Percentiles rank a stretch among this genome's conserved stretches.
Conservation (phyloP, 1,139 yeast genomes). For the Casaregolazyma suthepensis region DNA sequence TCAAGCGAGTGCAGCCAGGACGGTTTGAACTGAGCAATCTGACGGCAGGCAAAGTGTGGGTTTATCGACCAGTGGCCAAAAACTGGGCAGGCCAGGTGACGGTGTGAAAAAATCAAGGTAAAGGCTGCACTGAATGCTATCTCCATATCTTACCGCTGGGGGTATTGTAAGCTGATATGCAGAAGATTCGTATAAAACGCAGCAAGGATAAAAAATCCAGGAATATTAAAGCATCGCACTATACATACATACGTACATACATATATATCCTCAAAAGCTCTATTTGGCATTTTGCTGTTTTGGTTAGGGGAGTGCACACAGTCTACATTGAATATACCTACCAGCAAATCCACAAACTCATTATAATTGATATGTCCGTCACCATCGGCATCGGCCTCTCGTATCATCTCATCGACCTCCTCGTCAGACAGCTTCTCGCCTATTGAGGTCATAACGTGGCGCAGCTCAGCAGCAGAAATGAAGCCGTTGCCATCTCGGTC, state of each 20-base stretch:
- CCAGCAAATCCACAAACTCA: constrained; percentile 80
- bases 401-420: constrained; percentile 94
- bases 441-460: constrained; percentile 92
- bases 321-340: no score
- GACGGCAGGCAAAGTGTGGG: constrained; percentile 43
- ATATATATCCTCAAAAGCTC: not conserved
- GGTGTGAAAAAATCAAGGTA: not conserved
- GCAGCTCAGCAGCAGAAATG: constrained; percentile 91
- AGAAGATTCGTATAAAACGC: no score
- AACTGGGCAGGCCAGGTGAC: constrained; percentile 37
- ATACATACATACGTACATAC: not conserved
- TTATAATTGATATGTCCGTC: constrained; percentile 95
- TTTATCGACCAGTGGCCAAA: constrained; percentile 51
- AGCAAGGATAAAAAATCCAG: not conserved
- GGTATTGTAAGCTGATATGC: no score
- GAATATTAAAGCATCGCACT: not conserved
- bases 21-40: constrained; percentile 41
- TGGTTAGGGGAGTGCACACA: no score
- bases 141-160: no score
- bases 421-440: constrained; percentile 95
- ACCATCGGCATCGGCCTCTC: constrained; percentile 92
- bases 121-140: no score
- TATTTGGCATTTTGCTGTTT: constrained; percentile 12
- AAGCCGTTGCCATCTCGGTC: constrained; percentile 94
- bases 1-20: constrained; percentile 44